Conservation (phyloP, 2,329 filamentous ascomycete species). For the Pyrenophora graminea region DNA sequence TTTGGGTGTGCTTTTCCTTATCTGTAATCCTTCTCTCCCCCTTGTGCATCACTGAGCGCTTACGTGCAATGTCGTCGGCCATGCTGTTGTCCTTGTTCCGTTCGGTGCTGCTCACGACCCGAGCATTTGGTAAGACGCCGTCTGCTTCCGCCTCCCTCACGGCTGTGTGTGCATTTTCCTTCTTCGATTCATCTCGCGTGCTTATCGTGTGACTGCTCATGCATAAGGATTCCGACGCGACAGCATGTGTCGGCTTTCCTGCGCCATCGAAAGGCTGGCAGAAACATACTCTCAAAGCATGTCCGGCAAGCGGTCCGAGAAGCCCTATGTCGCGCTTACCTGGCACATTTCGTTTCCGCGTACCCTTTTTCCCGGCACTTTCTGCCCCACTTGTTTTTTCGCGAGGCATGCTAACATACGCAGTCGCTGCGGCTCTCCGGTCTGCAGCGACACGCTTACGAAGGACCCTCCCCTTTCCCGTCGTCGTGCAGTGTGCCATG, state of each 20-base stretch:
- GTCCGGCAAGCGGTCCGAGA: conserved; percentile 22
- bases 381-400: not conserved
- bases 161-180: not conserved
- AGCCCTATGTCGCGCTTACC: conserved; percentile 1
- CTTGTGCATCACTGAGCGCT: not conserved
- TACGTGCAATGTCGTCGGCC: not conserved
- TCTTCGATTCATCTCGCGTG: conserved; percentile 3
- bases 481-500: conserved; percentile 13
- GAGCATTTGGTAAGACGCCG: conserved; percentile 17
- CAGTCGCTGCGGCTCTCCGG: conserved; percentile 4
- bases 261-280: conserved; percentile 42
- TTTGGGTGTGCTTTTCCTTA: not conserved
- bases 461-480: conserved; percentile 15
- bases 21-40: not conserved
- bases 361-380: not conserved
- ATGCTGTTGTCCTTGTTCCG: not conserved
- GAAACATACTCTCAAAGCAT: conserved; percentile 40
- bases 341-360: not conserved
- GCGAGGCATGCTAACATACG: conserved; percentile 1
- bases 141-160: conserved; percentile 3
- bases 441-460: conserved; percentile 13
- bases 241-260: conserved; percentile 9
- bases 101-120: conserved; percentile 13
- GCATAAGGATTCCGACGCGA: conserved; percentile 5
- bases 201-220: conserved; percentile 1